Percentiles rank a stretch among this genome's conserved stretches.
Evolutionary conservation across 1,284 basidiomycete species (phyloP).

Genomic region (Malassezia vespertilionis): DNA sequence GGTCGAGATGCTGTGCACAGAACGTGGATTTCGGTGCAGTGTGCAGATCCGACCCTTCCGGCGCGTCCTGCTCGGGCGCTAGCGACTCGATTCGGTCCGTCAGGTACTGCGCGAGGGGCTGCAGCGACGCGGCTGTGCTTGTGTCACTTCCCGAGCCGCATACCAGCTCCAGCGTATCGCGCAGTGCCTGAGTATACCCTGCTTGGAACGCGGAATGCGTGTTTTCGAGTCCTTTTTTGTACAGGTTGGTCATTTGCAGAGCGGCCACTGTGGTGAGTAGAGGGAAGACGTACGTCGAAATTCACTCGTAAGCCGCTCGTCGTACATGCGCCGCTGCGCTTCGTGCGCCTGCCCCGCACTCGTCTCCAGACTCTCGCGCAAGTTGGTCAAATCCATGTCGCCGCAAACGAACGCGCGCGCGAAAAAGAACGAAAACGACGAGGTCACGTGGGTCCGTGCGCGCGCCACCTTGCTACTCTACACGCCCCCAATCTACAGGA

Average conservation of each 20-base stretch:
- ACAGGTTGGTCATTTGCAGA: slow-evolving; percentile 16
- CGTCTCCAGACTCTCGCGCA: slow-evolving; percentile 15
- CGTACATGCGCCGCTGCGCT: not conserved
- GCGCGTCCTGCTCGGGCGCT: slow-evolving; percentile 4
- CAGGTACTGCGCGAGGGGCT: slow-evolving; percentile 3
- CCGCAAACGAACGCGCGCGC: not conserved
- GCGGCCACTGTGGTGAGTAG: slow-evolving; percentile 7
- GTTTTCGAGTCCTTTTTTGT: slow-evolving; percentile 15
- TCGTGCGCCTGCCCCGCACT: not conserved
- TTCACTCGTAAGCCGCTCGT: slow-evolving; percentile 13
- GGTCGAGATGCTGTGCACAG: too few relatives aligned
- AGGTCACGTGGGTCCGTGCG: too few relatives aligned
- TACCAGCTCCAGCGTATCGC: slow-evolving; percentile 10
- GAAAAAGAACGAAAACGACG: not conserved
- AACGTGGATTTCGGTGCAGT: not conserved
- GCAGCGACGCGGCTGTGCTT: not conserved
- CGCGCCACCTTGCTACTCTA: too few relatives aligned
- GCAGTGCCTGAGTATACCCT: slow-evolving; percentile 9
- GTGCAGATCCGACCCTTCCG: not conserved
- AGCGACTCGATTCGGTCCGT: slow-evolving; percentile 9
- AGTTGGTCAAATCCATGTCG: slow-evolving; percentile 14
- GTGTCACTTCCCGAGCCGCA: not conserved
- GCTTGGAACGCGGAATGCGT: slow-evolving; percentile 6
- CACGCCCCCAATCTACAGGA: not conserved
- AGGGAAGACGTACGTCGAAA: slow-evolving; percentile 12